Evolutionary conservation across 768 basidiomycete genomes (phyloP).

Genomic region (Botryobasidium botryosum): DNA sequence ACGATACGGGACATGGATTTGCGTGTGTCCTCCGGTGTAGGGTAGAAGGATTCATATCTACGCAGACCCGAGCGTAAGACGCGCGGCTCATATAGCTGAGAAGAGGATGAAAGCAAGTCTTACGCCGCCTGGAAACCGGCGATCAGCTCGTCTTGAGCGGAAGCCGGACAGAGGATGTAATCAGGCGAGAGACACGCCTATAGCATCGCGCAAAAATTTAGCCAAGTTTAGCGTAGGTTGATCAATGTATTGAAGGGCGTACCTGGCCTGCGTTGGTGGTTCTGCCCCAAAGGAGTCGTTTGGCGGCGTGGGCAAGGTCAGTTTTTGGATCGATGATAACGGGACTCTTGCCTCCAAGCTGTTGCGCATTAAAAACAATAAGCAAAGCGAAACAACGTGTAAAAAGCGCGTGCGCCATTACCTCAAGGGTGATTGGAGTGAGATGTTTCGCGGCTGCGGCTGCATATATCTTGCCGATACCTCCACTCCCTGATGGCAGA

Average conservation of each 20-base stretch:
- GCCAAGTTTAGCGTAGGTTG: not conserved
- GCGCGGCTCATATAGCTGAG: too few relatives aligned
- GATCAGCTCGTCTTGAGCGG: constrained; percentile 31
- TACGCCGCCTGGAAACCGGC: constrained; percentile 26
- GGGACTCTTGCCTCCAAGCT: constrained; percentile 13
- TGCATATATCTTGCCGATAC: constrained; percentile 32
- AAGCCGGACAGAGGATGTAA: constrained; percentile 27
- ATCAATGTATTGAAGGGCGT: not conserved
- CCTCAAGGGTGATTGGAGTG: constrained; percentile 37
- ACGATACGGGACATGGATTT: constrained; percentile 36
- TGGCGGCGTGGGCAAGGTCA: constrained; percentile 14
- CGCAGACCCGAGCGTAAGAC: not conserved
- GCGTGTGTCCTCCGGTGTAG: constrained; percentile 29
- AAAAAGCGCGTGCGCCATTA: not conserved
- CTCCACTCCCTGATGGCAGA: too few relatives aligned
- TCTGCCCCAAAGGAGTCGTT: constrained; percentile 18
- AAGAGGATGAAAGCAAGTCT: not conserved
- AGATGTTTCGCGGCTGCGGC: constrained; percentile 36
- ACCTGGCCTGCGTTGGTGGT: constrained; percentile 18
- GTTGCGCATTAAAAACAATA: not conserved
- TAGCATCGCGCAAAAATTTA: too few relatives aligned
- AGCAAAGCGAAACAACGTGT: not conserved
- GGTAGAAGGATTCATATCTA: constrained; percentile 32
- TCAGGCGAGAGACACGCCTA: constrained; percentile 21
- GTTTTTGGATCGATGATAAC: constrained; percentile 22